phyloP scores from a whole-genome alignment of 1,284 basidiomycete species.

The Cutaneotrichosporon sp. region DNA sequence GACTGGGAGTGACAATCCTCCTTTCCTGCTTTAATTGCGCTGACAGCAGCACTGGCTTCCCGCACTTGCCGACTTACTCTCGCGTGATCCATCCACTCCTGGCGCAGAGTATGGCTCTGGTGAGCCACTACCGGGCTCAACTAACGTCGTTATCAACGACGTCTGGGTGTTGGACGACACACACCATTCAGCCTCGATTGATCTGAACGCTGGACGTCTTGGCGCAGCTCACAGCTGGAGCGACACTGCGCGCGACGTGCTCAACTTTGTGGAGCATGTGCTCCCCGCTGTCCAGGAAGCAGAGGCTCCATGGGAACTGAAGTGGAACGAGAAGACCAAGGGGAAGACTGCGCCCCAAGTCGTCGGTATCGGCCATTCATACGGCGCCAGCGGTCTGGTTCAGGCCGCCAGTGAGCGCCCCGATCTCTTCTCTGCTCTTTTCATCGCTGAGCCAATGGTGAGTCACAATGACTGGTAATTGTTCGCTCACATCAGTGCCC shows the following conservation, averaged over 20 bases:
- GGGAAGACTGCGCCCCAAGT: constrained; percentile 13
- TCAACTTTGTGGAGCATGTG: constrained; percentile 47
- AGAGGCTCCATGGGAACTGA: constrained; percentile 32
- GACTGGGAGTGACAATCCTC: too few relatives aligned
- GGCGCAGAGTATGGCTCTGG: constrained; percentile 2
- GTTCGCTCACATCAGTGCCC: constrained; percentile 22
- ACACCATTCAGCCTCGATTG: constrained; percentile 68
- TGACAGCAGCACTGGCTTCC: constrained; percentile 57
- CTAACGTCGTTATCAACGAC: constrained; percentile 56
- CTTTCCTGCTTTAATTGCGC: neutral
- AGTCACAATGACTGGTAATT: too few relatives aligned
- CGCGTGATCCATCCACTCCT: neutral
- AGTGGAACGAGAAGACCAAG: constrained; percentile 50
- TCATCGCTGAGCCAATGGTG: constrained; percentile 68
- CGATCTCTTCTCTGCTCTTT: constrained; percentile 63
- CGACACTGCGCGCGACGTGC: constrained; percentile 47
- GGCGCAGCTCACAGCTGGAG: constrained; percentile 40
- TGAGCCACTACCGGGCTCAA: neutral
- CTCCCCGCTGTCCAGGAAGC: constrained; percentile 39
- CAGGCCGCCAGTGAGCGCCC: constrained; percentile 62
- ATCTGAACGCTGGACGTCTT: constrained; percentile 59
- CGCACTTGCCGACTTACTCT: constrained; percentile 53
- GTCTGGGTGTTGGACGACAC: constrained; percentile 73
- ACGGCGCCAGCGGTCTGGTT: constrained; percentile 63
- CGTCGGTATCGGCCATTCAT: constrained; percentile 72